phyloP scores from a whole-genome alignment of 495 filamentous ascomycete genomes.

The Penicillium cosmopolitanum region DNA sequence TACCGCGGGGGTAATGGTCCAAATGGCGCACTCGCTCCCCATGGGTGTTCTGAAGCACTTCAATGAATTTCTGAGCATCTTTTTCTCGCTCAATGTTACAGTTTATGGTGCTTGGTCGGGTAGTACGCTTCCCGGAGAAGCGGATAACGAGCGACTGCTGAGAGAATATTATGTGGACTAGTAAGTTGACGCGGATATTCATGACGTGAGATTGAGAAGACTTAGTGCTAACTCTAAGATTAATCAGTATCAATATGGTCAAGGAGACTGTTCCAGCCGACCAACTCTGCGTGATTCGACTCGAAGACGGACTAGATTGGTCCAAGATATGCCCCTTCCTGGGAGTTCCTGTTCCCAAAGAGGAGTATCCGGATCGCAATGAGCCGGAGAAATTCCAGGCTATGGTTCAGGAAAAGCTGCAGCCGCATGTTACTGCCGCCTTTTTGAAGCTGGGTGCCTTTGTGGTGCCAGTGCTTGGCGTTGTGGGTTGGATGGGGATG shows the following conservation, averaged over 20 bases:
- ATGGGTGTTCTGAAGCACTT: constrained; percentile 26
- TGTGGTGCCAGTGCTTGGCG: constrained; percentile 14
- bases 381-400: constrained; percentile 30
- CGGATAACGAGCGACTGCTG: constrained; percentile 12
- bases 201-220: neutral
- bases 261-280: constrained; percentile 28
- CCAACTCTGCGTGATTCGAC: constrained; percentile 21
- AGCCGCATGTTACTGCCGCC: constrained; percentile 16
- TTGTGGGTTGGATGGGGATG: constrained; percentile 17
- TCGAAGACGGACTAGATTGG: constrained; percentile 31
- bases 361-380: constrained; percentile 29
- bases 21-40: constrained; percentile 15
- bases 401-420: constrained; percentile 15
- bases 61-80: constrained; percentile 15
- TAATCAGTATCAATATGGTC: constrained; percentile 23
- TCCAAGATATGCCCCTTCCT: constrained; percentile 33
- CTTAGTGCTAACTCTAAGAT: neutral
- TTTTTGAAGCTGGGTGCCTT: constrained; percentile 17
- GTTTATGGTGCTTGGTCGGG: constrained; percentile 15
- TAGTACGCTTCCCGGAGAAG: constrained; percentile 5
- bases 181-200: constrained; percentile 14
- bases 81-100: constrained; percentile 18
- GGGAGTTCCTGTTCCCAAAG: constrained; percentile 23
- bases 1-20: constrained; percentile 11
- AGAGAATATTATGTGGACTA: constrained; percentile 23